phyloP scores from a whole-genome alignment of 2,329 filamentous ascomycete genomes.

The Arthroderma sp. region DNA sequence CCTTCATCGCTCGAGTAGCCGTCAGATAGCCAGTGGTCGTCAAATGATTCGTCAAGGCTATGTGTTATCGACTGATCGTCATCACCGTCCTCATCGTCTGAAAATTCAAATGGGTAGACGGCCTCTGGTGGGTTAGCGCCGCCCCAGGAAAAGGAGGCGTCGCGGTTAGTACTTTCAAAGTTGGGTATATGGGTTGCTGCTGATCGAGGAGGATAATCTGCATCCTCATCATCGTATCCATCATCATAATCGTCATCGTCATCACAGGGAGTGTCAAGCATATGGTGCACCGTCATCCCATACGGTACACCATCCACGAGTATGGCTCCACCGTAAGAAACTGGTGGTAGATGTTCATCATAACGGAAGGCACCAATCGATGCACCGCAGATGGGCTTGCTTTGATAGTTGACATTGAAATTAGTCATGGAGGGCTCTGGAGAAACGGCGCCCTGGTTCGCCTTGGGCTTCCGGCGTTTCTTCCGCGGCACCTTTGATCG shows the following conservation, averaged over 20 bases:
- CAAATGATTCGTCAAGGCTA: conserved; percentile 27
- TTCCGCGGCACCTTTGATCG: conserved; percentile 41
- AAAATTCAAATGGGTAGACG: conserved; percentile 40
- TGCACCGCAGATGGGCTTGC: conserved; percentile 68
- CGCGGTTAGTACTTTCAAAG: conserved; percentile 16
- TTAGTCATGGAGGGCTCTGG: conserved; percentile 22
- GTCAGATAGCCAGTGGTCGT: conserved; percentile 36
- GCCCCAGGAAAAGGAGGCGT: conserved; percentile 28
- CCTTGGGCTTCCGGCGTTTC: conserved; percentile 29
- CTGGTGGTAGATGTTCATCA: conserved; percentile 74
- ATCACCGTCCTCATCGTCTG: conserved; percentile 38
- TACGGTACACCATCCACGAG: conserved; percentile 73
- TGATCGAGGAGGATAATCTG: conserved; percentile 33
- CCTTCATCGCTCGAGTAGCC: conserved; percentile 43
- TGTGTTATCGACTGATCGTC: conserved; percentile 31
- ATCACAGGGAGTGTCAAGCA: conserved; percentile 60
- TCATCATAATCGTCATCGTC: conserved; percentile 38
- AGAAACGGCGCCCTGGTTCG: conserved; percentile 19
- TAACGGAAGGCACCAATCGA: conserved; percentile 87
- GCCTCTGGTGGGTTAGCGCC: conserved; percentile 30
- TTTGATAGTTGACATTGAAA: conserved; percentile 64
- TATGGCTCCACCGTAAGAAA: conserved; percentile 80
- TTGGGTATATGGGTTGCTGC: conserved; percentile 26
- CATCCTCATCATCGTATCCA: conserved; percentile 28
- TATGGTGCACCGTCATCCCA: conserved; percentile 94